Conservation (phyloP, 148 eudicot species). For the Camellia japonica region DNA sequence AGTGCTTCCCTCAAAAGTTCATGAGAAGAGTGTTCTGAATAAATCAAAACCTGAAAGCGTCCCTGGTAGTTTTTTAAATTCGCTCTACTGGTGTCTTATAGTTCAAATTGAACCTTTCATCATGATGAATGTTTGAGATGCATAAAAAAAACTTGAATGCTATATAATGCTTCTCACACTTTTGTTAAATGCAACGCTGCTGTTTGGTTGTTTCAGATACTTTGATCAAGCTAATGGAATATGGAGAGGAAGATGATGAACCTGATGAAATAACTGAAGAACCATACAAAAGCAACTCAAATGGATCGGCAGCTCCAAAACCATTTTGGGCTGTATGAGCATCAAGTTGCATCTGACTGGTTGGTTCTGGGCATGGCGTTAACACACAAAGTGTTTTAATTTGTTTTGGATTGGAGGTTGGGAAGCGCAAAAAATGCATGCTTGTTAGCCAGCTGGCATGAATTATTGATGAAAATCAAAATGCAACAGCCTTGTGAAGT, state of each 20-base stretch:
- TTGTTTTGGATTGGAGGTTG: too few species aligned
- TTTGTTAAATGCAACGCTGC: background rate
- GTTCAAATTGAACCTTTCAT: background rate
- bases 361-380: background rate
- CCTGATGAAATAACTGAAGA: slow-evolving; percentile 30
- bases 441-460: too few species aligned
- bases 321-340: slow-evolving; percentile 79
- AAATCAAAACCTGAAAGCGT: slow-evolving; percentile 34
- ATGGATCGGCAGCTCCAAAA: slow-evolving; percentile 32
- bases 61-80: slow-evolving; percentile 49
- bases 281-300: slow-evolving; percentile 25
- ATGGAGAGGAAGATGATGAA: slow-evolving; percentile 76
- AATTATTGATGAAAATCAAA: too few species aligned
- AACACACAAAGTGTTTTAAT: background rate
- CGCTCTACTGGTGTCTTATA: background rate
- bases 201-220: slow-evolving; percentile 57
- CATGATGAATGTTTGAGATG: background rate
- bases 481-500: too few species aligned
- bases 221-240: slow-evolving; percentile 76
- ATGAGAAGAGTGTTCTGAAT: slow-evolving; percentile 19
- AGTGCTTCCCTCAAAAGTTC: slow-evolving; percentile 22
- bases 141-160: background rate
- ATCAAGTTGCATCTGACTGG: slow-evolving; percentile 6
- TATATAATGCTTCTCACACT: background rate
- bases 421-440: too few species aligned